Evolutionary conservation across 495 filamentous ascomycete species (phyloP), one percentile per base, ranked within the genome.

Genomic region (Penicillium crystallinum): DNA sequence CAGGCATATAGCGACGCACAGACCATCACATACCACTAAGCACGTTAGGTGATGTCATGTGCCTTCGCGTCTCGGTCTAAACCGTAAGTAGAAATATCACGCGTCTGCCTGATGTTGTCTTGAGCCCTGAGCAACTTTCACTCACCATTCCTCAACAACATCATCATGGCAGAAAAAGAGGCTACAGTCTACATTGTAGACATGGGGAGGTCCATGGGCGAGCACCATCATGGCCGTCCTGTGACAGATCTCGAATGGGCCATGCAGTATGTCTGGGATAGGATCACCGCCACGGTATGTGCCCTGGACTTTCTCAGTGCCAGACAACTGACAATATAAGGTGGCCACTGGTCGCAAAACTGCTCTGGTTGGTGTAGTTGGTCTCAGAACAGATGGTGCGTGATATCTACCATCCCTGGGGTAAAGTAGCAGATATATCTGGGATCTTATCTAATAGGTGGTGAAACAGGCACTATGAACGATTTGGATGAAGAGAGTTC

Each of bases 251-350:
- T 97, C 4, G 89, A 96, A 49, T 97, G 82, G 78, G 80, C 84
- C 17, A 86, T 97, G 87, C 81, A 81, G 49, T 99, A 96, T 76
- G 82, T 99, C 42, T 99, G 93, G 93, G 93, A 97, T 68, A 90
- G 85, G 59, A 95, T 97, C 58, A 89, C 89, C 1, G 83, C 79
- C 18, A 95, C 89, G 9, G 84, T 87, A 65, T 29, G 72, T 59
- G n/a, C 33, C 25, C 44, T 23, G 14, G 9, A 4, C 10, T 31
- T 34, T 4, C 11, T 17, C n/a, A 27, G 22, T 29, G 22, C 15
- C 33, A 18, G 23, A 6, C 5, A 6, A 31, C 40, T 55, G 23
- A 54, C 29, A 6, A 11, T 27, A 7, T 1, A n/a, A 86, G 83
- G 83, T 98, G 51, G 78, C 85, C 12, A 89, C 87, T 21, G 86